Conservation (phyloP, 768 basidiomycete species). For the Podaxis pistillaris region DNA sequence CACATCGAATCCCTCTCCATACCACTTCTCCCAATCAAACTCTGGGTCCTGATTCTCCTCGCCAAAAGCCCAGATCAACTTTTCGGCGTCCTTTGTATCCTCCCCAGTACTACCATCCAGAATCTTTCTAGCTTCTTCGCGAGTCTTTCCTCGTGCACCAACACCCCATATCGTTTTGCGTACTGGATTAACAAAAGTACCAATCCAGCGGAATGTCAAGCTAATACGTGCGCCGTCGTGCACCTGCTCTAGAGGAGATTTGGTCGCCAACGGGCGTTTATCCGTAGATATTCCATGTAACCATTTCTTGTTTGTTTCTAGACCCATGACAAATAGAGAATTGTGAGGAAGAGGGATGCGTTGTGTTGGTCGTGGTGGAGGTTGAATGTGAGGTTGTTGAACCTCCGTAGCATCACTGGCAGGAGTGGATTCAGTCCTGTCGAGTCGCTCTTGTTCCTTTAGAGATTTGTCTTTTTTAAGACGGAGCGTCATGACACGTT, state of each 20-base stretch:
- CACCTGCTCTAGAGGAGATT: slow-evolving; percentile 53
- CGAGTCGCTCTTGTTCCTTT: slow-evolving; percentile 15
- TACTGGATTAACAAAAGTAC: slow-evolving; percentile 63
- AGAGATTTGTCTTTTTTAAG: slow-evolving; percentile 50
- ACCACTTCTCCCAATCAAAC: slow-evolving; percentile 21
- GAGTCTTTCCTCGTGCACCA: slow-evolving; percentile 65
- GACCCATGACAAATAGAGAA: slow-evolving; percentile 80
- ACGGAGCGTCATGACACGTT: slow-evolving; percentile 74
- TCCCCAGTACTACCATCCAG: slow-evolving; percentile 4
- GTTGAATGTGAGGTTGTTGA: slow-evolving; percentile 9
- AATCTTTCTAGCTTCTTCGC: slow-evolving; percentile 39
- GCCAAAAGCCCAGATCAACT: slow-evolving; percentile 17
- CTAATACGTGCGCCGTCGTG: slow-evolving; percentile 71
- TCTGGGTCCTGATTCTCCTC: slow-evolving; percentile 18
- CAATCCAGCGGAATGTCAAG: slow-evolving; percentile 76
- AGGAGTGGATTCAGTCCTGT: neutral
- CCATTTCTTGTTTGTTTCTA: slow-evolving; percentile 71
- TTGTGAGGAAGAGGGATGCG: slow-evolving; percentile 77
- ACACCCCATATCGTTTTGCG: slow-evolving; percentile 64
- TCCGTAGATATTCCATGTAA: slow-evolving; percentile 76
- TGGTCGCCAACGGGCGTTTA: slow-evolving; percentile 56
- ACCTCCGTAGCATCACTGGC: neutral
- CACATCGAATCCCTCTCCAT: slow-evolving; percentile 19
- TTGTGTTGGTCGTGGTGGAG: slow-evolving; percentile 43
- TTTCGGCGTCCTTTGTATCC: slow-evolving; percentile 7